Conservation (phyloP, 345 rosid genomes). For the Syzygium oleosum region DNA sequence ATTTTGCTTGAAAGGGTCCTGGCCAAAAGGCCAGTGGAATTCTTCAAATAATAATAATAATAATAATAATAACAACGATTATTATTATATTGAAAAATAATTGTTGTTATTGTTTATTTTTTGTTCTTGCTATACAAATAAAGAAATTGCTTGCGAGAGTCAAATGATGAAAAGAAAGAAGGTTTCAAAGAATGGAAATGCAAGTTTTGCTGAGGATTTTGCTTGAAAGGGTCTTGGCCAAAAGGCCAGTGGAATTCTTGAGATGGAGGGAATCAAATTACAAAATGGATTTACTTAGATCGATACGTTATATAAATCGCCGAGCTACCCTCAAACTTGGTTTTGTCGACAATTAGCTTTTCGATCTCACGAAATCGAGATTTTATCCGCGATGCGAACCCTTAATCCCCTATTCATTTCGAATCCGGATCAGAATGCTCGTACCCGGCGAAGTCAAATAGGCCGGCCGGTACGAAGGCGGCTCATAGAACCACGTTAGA, state of each 20-base stretch:
- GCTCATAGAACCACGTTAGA: accelerated
- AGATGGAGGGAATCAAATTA: background rate
- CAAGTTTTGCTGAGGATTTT: background rate
- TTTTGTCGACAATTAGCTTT: background rate
- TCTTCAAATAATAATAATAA: too few species aligned
- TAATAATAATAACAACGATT: too few species aligned
- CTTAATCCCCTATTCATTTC: accelerated
- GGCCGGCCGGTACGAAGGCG: background rate
- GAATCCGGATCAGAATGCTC: accelerated
- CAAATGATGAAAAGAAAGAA: background rate
- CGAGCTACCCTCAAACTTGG: accelerated
- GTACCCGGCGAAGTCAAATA: background rate
- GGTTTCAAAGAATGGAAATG: background rate
- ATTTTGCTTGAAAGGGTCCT: background rate
- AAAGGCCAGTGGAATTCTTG: background rate
- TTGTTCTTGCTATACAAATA: background rate
- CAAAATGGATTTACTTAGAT: background rate
- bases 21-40: background rate
- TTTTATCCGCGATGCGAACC: background rate
- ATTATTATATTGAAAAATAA: too few species aligned
- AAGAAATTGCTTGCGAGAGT: background rate
- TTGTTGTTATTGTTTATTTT: too few species aligned
- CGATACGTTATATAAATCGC: background rate
- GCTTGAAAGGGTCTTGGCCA: background rate
- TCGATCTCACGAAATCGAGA: background rate